Percentiles rank a stretch among this genome's conserved stretches.
phyloP scores from a whole-genome alignment of 176 grass and related monocot genomes.

The Miscanthus lutarioriparius region DNA sequence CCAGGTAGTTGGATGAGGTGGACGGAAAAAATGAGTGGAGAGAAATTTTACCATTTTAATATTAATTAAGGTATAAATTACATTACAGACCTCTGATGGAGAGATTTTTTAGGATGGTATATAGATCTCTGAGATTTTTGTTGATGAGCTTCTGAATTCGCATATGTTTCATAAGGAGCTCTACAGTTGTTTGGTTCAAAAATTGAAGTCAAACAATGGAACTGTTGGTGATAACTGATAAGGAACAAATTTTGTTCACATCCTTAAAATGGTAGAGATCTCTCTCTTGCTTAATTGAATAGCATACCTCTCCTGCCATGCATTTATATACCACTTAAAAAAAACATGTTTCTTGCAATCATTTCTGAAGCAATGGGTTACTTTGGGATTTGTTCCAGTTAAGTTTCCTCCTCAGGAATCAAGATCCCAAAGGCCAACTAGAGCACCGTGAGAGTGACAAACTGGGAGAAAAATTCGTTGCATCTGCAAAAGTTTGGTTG shows the following conservation, averaged over 20 bases:
- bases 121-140: too few relatives aligned
- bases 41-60: too few relatives aligned
- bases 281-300: not conserved
- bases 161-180: too few relatives aligned
- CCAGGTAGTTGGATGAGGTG: too few relatives aligned
- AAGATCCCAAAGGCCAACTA: conserved; percentile 33
- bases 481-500: conserved; percentile 26
- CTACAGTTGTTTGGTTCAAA: too few relatives aligned
- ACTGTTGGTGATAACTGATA: too few relatives aligned
- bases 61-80: too few relatives aligned
- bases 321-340: too few relatives aligned
- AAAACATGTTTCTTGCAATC: not conserved
- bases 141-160: not conserved
- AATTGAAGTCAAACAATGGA: not conserved
- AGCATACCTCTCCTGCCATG: too few relatives aligned
- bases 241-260: not conserved
- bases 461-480: conserved; percentile 18
- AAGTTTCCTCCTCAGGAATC: not conserved
- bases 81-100: not conserved
- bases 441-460: conserved; percentile 15
- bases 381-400: not conserved
- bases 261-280: too few relatives aligned
- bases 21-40: too few relatives aligned
- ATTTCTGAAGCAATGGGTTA: not conserved
- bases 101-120: too few relatives aligned